Evolutionary conservation across 2,329 filamentous ascomycete species (phyloP).

Genomic region (Alternaria infectoria): DNA sequence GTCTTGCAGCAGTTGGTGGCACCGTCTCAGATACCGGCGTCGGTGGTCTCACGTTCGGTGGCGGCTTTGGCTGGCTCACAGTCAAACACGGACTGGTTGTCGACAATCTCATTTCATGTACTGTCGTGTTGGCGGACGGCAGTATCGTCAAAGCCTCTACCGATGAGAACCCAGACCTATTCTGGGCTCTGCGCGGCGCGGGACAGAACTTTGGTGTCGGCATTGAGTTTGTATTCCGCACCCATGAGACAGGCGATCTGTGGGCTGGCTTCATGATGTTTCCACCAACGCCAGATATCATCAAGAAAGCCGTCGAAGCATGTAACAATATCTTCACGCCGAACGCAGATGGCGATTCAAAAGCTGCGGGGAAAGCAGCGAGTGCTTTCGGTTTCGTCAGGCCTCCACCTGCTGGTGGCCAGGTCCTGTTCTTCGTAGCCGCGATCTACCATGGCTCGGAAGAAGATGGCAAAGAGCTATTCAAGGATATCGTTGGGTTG

Average conservation of each 20-base stretch:
- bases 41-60: slow-evolving; percentile 60
- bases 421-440: slow-evolving; percentile 6
- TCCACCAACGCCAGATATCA: slow-evolving; percentile 3
- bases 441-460: neutral
- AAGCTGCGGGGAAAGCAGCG: slow-evolving; percentile 1
- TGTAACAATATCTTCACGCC: slow-evolving; percentile 9
- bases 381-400: slow-evolving; percentile 11
- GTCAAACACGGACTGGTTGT: slow-evolving; percentile 60
- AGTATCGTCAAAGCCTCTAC: slow-evolving; percentile 44
- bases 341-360: neutral
- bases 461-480: slow-evolving; percentile 8
- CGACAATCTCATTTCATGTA: slow-evolving; percentile 60
- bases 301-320: slow-evolving; percentile 2
- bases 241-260: slow-evolving; percentile 28
- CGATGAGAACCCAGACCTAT: slow-evolving; percentile 54
- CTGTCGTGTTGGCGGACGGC: slow-evolving; percentile 60
- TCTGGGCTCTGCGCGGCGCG: slow-evolving; percentile 63
- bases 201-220: slow-evolving; percentile 66
- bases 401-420: slow-evolving; percentile 2
- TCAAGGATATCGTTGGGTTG: slow-evolving; percentile 4
- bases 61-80: slow-evolving; percentile 62
- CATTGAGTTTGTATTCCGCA: slow-evolving; percentile 49
- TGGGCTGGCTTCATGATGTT: slow-evolving; percentile 20
- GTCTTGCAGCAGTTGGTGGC: slow-evolving; percentile 12
- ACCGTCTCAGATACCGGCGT: slow-evolving; percentile 38